Evolutionary conservation across 305 asterid species (phyloP), one percentile per base, ranked within the genome.

Genomic region (Fraxinus greggii): DNA sequence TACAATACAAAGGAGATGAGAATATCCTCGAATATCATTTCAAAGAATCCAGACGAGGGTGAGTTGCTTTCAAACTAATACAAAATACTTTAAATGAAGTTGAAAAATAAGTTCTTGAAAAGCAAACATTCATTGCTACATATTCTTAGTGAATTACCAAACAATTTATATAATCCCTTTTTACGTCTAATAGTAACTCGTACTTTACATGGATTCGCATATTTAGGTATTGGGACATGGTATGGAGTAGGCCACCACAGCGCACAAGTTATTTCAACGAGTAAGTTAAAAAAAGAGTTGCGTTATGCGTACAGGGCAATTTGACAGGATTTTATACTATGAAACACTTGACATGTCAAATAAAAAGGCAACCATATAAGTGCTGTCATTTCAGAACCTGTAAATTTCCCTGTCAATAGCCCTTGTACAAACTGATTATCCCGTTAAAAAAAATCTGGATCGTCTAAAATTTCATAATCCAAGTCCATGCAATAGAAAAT

Each of bases 141-240:
- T 8, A 38, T 9, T 38, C 61, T 13, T 19, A 5, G 24, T 2
- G 3, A 0, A 5, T n/a, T 29, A 45, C 23, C 7, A 40, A 42
- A 12, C 31, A 45, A 38, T 1, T 5, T 28, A 33, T n/a, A 4
- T 1, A 15, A 38, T 33, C 17, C 32, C 61, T 28, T 6, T 17
- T 0, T 9, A 54, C 21, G 48, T 38, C 48, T 45, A 51, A 51
- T 17, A 51, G 9, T 15, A 51, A 4, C 4, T 42, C 12, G 15
- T 26, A 38, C 29, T 48, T 2, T 1, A 33, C 23, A 1, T 17
- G 56, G 1, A 0, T 21, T 17, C 4, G 24, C 3, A 17, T 79
- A 75, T 84, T 86, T 86, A 93, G 97, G 28, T 93, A 92, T 65
- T 92, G 94, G 94, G 96, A 93, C 83, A 84, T 88, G 7, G 86